Percentiles rank a stretch among this genome's conserved stretches.
phyloP scores from a whole-genome alignment of 139 green algal species.

The Chlorella sp. region DNA sequence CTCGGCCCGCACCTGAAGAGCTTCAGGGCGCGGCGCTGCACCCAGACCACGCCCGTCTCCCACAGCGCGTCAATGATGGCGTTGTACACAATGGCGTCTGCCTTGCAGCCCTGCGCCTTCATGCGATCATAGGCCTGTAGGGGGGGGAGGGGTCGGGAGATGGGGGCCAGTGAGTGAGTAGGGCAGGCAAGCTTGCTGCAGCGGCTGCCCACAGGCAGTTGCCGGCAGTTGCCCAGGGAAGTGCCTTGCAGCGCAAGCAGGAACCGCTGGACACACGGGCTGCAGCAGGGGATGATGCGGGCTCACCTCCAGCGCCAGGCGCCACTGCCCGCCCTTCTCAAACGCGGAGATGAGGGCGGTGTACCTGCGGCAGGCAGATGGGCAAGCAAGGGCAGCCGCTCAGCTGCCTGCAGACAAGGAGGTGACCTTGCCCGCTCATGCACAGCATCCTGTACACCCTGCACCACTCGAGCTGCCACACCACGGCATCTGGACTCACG shows the following conservation, averaged over 20 bases:
- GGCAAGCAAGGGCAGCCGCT: conserved; percentile 48
- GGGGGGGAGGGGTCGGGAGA: conserved; percentile 43
- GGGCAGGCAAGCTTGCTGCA: neutral
- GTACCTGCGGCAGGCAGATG: conserved; percentile 48
- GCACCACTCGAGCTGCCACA: no score
- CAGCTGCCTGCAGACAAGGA: neutral
- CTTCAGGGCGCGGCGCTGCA: conserved; percentile 61
- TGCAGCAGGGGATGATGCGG: no score
- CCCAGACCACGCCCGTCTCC: conserved; percentile 85
- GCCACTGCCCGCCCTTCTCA: conserved; percentile 56
- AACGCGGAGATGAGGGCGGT: conserved; percentile 79
- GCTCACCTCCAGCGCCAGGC: conserved; percentile 49
- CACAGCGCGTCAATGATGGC: conserved; percentile 87
- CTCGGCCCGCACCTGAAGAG: conserved; percentile 48
- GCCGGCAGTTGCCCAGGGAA: no score
- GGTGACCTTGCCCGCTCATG: no score
- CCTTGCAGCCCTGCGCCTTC: conserved; percentile 27
- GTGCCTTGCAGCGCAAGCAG: no score
- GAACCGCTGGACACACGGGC: no score
- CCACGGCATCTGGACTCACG: conserved; percentile 33
- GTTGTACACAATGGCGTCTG: conserved; percentile 89
- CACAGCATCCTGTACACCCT: no score
- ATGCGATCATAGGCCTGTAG: conserved; percentile 50
- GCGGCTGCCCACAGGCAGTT: no score
- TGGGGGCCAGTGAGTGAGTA: conserved; percentile 80